Percentiles rank a stretch among this genome's conserved stretches.
These are phyloP conservation scores for Draba incana DNA, from an alignment of 345 rosid species.

Conservation along the genomic window DNA sequence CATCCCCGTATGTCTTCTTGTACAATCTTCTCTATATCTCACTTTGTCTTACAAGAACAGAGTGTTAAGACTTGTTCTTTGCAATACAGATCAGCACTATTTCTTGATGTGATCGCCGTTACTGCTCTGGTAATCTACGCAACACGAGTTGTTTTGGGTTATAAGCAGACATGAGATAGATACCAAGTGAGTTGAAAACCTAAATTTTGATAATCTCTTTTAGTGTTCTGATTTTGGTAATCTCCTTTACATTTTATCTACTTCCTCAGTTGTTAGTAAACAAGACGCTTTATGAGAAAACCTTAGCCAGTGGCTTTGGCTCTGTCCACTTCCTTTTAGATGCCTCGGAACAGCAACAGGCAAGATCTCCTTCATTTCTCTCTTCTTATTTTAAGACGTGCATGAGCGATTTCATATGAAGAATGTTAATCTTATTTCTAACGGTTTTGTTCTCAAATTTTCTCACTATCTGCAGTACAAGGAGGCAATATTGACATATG, in stretches of 20 bases:
- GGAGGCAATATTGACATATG: slow-evolving; percentile 87
- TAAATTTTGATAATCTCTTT: too few species aligned
- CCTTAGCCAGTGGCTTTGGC: slow-evolving; percentile 95
- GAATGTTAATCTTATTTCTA: neutral
- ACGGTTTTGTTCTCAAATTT: slow-evolving; percentile 3
- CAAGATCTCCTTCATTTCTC: slow-evolving; percentile 40
- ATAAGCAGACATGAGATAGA: slow-evolving; percentile 98
- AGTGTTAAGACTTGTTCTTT: slow-evolving; percentile 17
- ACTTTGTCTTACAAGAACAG: neutral
- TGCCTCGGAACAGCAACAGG: slow-evolving; percentile 98
- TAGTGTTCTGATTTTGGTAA: slow-evolving; percentile 22
- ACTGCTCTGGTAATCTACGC: slow-evolving; percentile 80
- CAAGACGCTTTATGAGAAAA: slow-evolving; percentile 95
- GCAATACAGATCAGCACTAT: slow-evolving; percentile 72
- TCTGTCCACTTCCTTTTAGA: slow-evolving; percentile 93
- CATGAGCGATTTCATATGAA: neutral
- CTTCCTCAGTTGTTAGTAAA: slow-evolving; percentile 78
- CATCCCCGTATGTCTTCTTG: slow-evolving; percentile 72
- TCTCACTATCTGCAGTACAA: slow-evolving; percentile 66
- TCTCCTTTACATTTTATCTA: slow-evolving; percentile 7
- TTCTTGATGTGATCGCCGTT: slow-evolving; percentile 82
- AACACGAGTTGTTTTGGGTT: slow-evolving; percentile 88
- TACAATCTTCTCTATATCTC: neutral
- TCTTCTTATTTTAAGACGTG: slow-evolving; percentile 13
- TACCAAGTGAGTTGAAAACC: slow-evolving; percentile 71